Conservation (phyloP, 108 stramenopile genomes). For the Skeletonema grethae region DNA sequence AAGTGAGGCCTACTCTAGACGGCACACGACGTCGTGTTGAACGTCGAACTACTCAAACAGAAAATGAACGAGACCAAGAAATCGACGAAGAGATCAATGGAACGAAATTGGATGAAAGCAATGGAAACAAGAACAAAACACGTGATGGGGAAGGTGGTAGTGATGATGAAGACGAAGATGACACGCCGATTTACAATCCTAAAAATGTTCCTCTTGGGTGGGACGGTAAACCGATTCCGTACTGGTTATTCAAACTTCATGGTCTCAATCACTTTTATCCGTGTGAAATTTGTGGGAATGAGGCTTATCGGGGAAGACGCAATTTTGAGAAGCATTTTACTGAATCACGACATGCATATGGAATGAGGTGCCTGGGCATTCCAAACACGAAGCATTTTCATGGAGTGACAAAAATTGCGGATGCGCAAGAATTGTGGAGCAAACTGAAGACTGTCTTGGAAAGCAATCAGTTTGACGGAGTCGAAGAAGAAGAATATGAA, state of each 20-base stretch:
- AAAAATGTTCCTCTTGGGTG: conserved; percentile 97
- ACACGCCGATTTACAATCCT: conserved; percentile 98
- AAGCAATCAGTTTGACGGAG: conserved; percentile 79
- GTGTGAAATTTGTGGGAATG: conserved; percentile 99
- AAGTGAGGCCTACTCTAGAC: conserved; percentile 85
- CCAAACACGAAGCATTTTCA: conserved; percentile 99
- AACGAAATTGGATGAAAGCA: conserved; percentile 11
- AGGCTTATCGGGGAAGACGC: conserved; percentile 92
- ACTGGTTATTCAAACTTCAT: conserved; percentile 99
- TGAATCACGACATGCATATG: conserved; percentile 95
- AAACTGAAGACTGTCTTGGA: conserved; percentile 78
- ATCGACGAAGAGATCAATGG: conserved; percentile 83
- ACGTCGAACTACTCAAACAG: conserved; percentile 90
- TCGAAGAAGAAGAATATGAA: conserved; percentile 96
- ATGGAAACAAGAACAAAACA: conserved; percentile 29
- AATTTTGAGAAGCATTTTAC: conserved; percentile 97
- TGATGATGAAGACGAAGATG: conserved; percentile 87
- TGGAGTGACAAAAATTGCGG: conserved; percentile 97
- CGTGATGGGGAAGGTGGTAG: conserved; percentile 52
- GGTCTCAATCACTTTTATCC: conserved; percentile 96
- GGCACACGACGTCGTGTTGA: conserved; percentile 88
- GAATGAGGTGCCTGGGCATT: conserved; percentile 97
- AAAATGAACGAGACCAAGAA: conserved; percentile 90
- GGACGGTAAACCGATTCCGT: conserved; percentile 99
- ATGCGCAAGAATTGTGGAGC: conserved; percentile 91